Evolutionary conservation across 1,139 yeast species (phyloP), one percentile per base, ranked within the genome.

Genomic region (Geotrichum carabidarum): DNA sequence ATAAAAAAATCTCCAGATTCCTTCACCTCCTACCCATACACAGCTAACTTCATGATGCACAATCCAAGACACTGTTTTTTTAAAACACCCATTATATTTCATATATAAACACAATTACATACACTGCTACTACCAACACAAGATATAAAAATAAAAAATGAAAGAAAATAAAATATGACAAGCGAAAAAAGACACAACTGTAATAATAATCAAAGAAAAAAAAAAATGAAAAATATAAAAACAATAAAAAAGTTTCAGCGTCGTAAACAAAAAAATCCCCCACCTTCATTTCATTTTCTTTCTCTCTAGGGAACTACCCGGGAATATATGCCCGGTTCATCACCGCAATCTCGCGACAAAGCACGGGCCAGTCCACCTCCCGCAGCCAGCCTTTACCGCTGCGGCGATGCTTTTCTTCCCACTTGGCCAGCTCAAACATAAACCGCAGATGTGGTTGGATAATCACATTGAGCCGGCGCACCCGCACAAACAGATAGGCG

Each of bases 381-480:
- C 95, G 72, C 44, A 82, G 68, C 69, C 78, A 74, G 59, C 69
- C 69, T 31, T 64, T 64, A 32, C 68, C 70, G 38, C 61, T 58
- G 49, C 59, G 58, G 3, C 69, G 61, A 49, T 66, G 69, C 55
- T 59, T 56, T 58, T 87, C 91, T 63, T 88, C 95, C 83, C 85
- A 87, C 63, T 85, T 80, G 64, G 83, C 81, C 58, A 90, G 74
- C 63, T 90, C 96, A 68, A 86, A 89, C 81, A 90, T 86, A 62
- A 90, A 78, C 68, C 87, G 79, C 65, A 90, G 75, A 68, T 89
- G 90, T 2, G 97, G 98, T 69, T 90, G 97, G 59, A 91, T 88
- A 44, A 90, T 88, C 53, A 90, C 88, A 68, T 90, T 90, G 63
- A 90, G 78, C 48, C 98, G 74, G 53, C 95, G 79, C 5, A 89